Evolutionary conservation across 768 basidiomycete genomes (phyloP).

Genomic region (Cyclocybe cylindracea): DNA sequence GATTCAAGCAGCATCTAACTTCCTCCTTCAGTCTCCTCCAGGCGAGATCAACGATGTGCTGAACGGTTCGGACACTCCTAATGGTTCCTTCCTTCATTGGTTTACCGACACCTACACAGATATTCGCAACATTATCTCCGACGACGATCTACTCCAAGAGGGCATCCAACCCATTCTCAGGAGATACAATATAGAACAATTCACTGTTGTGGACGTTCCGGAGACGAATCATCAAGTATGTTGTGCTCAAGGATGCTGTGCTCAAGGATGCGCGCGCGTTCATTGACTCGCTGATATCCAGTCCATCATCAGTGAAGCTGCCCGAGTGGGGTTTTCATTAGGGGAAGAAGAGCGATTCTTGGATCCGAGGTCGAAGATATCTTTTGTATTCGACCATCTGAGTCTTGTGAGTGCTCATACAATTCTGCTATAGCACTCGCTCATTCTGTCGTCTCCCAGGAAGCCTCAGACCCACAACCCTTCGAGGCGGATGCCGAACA

Average conservation of each 20-base stretch:
- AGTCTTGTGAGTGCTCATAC: conserved; percentile 57
- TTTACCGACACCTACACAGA: conserved; percentile 46
- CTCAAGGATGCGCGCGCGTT: conserved; percentile 1
- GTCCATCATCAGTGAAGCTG: conserved; percentile 82
- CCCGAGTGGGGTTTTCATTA: conserved; percentile 44
- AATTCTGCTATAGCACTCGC: conserved; percentile 3
- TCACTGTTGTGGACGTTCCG: conserved; percentile 85
- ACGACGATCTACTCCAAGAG: conserved; percentile 81
- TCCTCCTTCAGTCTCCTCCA: conserved; percentile 89
- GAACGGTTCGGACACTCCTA: conserved; percentile 55
- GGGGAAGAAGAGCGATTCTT: conserved; percentile 70
- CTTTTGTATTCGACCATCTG: conserved; percentile 85
- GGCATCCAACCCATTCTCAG: conserved; percentile 77
- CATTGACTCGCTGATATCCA: conserved; percentile 33
- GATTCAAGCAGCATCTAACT: conserved; percentile 70
- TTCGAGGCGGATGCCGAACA: conserved; percentile 61
- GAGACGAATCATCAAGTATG: conserved; percentile 74
- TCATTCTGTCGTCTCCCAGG: conserved; percentile 41
- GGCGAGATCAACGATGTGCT: conserved; percentile 97
- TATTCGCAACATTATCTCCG: conserved; percentile 84
- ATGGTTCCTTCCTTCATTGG: conserved; percentile 2
- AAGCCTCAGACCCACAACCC: conserved; percentile 72
- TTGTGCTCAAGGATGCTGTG: conserved; percentile 5
- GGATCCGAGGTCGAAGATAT: conserved; percentile 79
- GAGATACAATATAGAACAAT: conserved; percentile 87